These are phyloP conservation scores for Hypericum androsaemum DNA, from an alignment of 345 rosid genomes.

Conservation along the genomic window DNA sequence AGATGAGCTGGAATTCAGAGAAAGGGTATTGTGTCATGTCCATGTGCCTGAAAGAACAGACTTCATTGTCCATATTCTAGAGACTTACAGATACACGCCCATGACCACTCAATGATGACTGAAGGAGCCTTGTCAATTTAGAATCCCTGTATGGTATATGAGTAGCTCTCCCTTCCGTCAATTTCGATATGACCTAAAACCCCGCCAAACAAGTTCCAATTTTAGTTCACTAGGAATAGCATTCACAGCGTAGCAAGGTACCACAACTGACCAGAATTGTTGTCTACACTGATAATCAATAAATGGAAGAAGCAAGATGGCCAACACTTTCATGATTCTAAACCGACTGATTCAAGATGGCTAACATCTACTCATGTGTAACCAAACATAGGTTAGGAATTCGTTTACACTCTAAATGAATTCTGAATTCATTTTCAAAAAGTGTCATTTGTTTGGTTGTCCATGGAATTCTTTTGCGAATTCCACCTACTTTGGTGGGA, in stretches of 20 bases:
- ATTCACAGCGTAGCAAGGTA: neutral
- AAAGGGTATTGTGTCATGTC: neutral
- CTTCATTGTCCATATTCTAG: too few relatives aligned
- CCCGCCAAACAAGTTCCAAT: slow-evolving; percentile 8
- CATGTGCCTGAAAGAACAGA: too few relatives aligned
- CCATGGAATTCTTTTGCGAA: too few relatives aligned
- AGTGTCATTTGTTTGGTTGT: too few relatives aligned
- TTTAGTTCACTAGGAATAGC: neutral
- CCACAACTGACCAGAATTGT: neutral
- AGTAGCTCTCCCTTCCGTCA: slow-evolving; percentile 78
- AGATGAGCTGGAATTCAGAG: slow-evolving; percentile 70
- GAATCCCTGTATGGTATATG: slow-evolving; percentile 99
- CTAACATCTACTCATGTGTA: too few relatives aligned
- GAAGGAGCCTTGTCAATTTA: slow-evolving; percentile 92
- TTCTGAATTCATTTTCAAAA: too few relatives aligned
- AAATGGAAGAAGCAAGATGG: too few relatives aligned
- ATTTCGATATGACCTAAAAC: slow-evolving; percentile 84
- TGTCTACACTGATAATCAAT: neutral
- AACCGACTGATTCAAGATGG: too few relatives aligned
- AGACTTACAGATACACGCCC: slow-evolving; percentile 95
- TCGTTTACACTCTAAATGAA: too few relatives aligned
- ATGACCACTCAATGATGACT: slow-evolving; percentile 94
- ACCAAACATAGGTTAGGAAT: too few relatives aligned
- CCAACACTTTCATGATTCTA: too few relatives aligned
- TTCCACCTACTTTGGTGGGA: too few relatives aligned